These are phyloP conservation scores for Saccharomycopsis malanga DNA, from an alignment of 805 yeast genomes.

Conservation along the genomic window DNA sequence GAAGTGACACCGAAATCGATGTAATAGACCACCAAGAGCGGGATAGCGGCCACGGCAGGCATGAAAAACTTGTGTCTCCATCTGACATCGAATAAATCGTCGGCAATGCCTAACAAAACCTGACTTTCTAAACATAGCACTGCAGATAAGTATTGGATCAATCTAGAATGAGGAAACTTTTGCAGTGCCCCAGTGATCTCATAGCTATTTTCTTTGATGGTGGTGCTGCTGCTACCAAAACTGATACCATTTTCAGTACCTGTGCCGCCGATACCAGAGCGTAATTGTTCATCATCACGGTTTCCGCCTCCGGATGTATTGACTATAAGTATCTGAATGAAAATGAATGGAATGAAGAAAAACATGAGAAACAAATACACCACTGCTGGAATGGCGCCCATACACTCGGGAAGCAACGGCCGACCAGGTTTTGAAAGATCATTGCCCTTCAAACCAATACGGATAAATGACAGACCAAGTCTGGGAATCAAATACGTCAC, in stretches of 20 bases:
- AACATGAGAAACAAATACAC: constrained; percentile 77
- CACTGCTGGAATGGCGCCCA: constrained; percentile 85
- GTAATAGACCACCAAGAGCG: constrained; percentile 82
- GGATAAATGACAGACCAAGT: constrained; percentile 57
- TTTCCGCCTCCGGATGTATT: constrained; percentile 54
- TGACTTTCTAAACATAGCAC: constrained; percentile 78
- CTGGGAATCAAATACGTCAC: constrained; percentile 61
- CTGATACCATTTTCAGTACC: constrained; percentile 6
- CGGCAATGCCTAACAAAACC: constrained; percentile 79
- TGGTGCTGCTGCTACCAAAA: constrained; percentile 20
- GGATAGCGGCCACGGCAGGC: constrained; percentile 92
- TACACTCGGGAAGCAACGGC: constrained; percentile 79
- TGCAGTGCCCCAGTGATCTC: background rate
- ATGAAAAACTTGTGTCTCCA: constrained; percentile 97
- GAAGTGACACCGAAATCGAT: constrained; percentile 91
- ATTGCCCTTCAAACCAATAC: constrained; percentile 76
- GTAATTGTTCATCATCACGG: constrained; percentile 34
- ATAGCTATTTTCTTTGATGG: background rate
- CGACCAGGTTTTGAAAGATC: constrained; percentile 73
- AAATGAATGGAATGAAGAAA: constrained; percentile 80
- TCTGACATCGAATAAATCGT: constrained; percentile 89
- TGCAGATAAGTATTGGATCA: constrained; percentile 83
- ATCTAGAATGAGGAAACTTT: constrained; percentile 68
- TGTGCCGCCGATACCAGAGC: background rate
- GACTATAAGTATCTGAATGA: constrained; percentile 64